Evolutionary conservation across 352 stramenopile genomes (phyloP).

Genomic region (Globisporangium takayamanum): DNA sequence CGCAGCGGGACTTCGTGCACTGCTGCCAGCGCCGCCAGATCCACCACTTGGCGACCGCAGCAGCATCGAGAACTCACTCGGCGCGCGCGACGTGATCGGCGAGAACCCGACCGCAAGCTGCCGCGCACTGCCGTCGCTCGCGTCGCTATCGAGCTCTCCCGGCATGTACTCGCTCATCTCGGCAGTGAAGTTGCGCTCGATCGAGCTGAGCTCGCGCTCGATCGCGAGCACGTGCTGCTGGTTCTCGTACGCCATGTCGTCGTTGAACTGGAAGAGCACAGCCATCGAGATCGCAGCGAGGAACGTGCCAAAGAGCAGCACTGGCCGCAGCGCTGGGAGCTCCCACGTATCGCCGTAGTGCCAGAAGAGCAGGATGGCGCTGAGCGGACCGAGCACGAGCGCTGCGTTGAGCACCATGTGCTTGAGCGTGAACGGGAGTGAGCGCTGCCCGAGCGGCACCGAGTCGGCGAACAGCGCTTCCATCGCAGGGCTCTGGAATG

Average conservation of each 20-base stretch:
- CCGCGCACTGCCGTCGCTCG: neutral
- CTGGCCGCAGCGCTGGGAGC: conserved; percentile 43
- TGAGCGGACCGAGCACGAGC: conserved; percentile 44
- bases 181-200: conserved; percentile 55
- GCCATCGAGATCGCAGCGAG: conserved; percentile 54
- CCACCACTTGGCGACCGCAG: conserved; percentile 13
- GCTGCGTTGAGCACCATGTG: conserved; percentile 50
- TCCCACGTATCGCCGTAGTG: conserved; percentile 74
- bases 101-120: conserved; percentile 12
- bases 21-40: neutral
- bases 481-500: conserved; percentile 64
- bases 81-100: conserved; percentile 10
- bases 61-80: conserved; percentile 31
- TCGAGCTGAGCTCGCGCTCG: conserved; percentile 58
- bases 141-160: conserved; percentile 12
- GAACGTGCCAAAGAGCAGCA: conserved; percentile 62
- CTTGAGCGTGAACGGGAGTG: conserved; percentile 72
- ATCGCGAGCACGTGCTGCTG: conserved; percentile 40
- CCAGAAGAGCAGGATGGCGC: conserved; percentile 60
- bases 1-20: neutral
- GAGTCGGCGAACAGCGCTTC: conserved; percentile 86
- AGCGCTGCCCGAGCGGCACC: conserved; percentile 55
- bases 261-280: conserved; percentile 70
- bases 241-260: conserved; percentile 72
- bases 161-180: conserved; percentile 35